A percentile compares a stretch with the other conserved stretches of the same genome.
Evolutionary conservation across 2,329 filamentous ascomycete genomes (phyloP).

Genomic region (Pezicula carpinea): DNA sequence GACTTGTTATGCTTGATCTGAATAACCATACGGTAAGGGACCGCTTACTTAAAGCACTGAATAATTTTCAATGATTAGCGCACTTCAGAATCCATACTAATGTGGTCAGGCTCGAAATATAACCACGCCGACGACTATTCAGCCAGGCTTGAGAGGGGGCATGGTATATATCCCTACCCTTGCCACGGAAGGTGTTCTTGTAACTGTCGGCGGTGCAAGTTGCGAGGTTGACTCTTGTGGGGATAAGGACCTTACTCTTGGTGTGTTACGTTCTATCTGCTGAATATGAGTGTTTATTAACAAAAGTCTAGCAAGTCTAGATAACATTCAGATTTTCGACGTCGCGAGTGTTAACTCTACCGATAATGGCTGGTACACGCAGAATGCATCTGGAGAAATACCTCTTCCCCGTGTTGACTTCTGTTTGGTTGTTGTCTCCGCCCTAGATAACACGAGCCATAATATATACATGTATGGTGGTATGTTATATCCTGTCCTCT

Average conservation of each 20-base stretch:
- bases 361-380: conserved; percentile 37
- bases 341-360: conserved; percentile 28
- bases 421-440: conserved; percentile 35
- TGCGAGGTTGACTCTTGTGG: no score
- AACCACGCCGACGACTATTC: conserved; percentile 16
- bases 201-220: conserved; percentile 32
- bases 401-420: conserved; percentile 38
- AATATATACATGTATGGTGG: conserved; percentile 49
- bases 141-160: conserved; percentile 31
- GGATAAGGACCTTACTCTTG: no score
- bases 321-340: conserved; percentile 36
- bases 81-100: no score
- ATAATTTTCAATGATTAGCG: no score
- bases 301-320: conserved; percentile 18
- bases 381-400: conserved; percentile 36
- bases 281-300: no score
- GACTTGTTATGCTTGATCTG: conserved; percentile 36
- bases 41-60: conserved; percentile 28
- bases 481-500: conserved; percentile 1
- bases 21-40: conserved; percentile 30
- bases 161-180: conserved; percentile 33
- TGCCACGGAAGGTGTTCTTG: conserved; percentile 32
- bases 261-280: no score
- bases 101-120: no score
- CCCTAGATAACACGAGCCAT: conserved; percentile 40